A percentile compares a stretch with the other conserved stretches of the same genome.
Evolutionary conservation across 73 alveolate species (phyloP).

Genomic region (Paramecium biaurelia): DNA sequence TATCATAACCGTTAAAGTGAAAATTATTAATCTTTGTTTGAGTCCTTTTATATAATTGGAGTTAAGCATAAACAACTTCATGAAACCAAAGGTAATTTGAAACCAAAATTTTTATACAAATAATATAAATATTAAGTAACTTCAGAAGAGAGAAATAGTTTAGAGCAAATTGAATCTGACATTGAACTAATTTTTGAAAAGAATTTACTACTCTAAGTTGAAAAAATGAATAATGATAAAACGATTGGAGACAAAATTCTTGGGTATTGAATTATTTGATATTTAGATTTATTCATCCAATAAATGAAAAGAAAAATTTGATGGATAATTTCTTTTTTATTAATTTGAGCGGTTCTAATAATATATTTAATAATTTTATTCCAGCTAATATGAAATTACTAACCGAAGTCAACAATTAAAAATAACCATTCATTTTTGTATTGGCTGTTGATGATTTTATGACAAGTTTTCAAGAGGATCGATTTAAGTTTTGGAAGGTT

Average conservation of each 20-base stretch:
- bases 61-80: neutral
- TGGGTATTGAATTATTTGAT: neutral
- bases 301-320: neutral
- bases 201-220: neutral
- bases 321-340: neutral
- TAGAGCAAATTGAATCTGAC: neutral
- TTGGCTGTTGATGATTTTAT: neutral
- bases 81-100: neutral
- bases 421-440: neutral
- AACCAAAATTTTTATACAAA: neutral
- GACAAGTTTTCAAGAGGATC: neutral
- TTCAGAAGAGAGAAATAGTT: neutral
- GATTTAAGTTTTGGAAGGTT: neutral
- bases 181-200: neutral
- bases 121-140: neutral
- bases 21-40: neutral
- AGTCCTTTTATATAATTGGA: neutral
- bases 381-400: neutral
- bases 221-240: neutral
- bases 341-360: neutral
- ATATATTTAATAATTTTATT: neutral
- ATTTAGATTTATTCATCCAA: neutral
- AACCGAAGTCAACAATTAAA: neutral
- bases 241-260: neutral
- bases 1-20: neutral